Percentiles rank a stretch among this genome's conserved stretches.
phyloP scores from a whole-genome alignment of 305 asterid species.

The Rubia peregrina region DNA sequence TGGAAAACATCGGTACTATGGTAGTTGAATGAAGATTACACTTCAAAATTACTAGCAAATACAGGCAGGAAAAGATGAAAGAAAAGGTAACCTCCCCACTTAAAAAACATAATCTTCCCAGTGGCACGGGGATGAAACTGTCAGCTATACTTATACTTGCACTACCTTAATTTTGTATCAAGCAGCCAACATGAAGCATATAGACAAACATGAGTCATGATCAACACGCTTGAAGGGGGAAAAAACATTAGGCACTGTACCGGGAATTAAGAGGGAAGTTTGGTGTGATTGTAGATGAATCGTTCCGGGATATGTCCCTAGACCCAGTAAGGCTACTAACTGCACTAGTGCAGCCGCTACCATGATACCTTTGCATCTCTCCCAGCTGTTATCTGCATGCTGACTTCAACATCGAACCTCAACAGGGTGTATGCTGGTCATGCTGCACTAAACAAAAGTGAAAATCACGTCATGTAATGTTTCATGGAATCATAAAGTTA shows the following conservation, averaged over 20 bases:
- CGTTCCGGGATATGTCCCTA: slow-evolving; percentile 74
- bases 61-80: neutral
- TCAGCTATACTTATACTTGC: neutral
- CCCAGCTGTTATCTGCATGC: slow-evolving; percentile 88
- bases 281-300: slow-evolving; percentile 52
- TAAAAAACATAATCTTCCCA: neutral
- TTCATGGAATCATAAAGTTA: neutral
- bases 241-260: slow-evolving; percentile 29
- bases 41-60: neutral
- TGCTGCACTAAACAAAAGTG: slow-evolving; percentile 21
- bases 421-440: slow-evolving; percentile 32
- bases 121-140: neutral
- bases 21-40: neutral
- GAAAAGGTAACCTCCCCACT: neutral
- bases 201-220: neutral
- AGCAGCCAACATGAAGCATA: neutral
- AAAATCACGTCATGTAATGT: neutral
- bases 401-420: slow-evolving; percentile 84
- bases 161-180: neutral
- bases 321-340: slow-evolving; percentile 73
- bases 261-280: slow-evolving; percentile 64
- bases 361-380: slow-evolving; percentile 99
- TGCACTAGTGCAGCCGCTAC: slow-evolving; percentile 95
- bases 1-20: neutral
- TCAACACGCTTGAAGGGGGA: slow-evolving; percentile 9